phyloP scores from a whole-genome alignment of 805 yeast genomes.

The Tetrapisispora taiwanensis region DNA sequence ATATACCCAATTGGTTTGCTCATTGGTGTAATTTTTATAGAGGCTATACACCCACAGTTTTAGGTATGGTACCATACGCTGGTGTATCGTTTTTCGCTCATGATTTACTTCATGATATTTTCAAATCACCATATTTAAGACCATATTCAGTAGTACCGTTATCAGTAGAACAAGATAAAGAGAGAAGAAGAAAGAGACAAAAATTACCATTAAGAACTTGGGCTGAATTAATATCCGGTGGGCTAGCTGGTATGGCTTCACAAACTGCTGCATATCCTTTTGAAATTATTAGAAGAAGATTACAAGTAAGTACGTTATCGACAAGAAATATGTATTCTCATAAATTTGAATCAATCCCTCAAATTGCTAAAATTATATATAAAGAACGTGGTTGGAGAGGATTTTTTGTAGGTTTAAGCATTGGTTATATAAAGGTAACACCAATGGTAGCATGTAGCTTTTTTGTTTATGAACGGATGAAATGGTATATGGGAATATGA shows the following conservation, averaged over 20 bases:
- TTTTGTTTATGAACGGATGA: constrained; percentile 84
- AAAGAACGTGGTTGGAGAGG: constrained; percentile 75
- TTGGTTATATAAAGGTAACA: constrained; percentile 88
- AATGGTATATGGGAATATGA: constrained; percentile 56
- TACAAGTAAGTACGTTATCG: constrained; percentile 90
- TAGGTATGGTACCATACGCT: constrained; percentile 96
- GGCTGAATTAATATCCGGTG: constrained; percentile 94
- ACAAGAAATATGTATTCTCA: constrained; percentile 38
- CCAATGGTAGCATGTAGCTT: constrained; percentile 98
- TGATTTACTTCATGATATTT: constrained; percentile 78
- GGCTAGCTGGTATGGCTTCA: constrained; percentile 87
- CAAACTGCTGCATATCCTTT: constrained; percentile 97
- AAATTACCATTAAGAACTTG: constrained; percentile 69
- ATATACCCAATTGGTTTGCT: constrained; percentile 27
- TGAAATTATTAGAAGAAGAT: constrained; percentile 85
- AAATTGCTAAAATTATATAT: constrained; percentile 44
- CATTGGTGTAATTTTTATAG: constrained; percentile 66
- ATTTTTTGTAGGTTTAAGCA: constrained; percentile 86
- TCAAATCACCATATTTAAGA: constrained; percentile 51
- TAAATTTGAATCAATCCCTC: constrained; percentile 25
- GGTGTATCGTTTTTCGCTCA: constrained; percentile 95
- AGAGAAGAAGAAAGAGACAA: constrained; percentile 14
- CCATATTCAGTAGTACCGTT: constrained; percentile 38
- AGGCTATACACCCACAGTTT: constrained; percentile 86
- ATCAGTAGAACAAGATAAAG: constrained; percentile 14